phyloP scores from a whole-genome alignment of 1,284 basidiomycete genomes.

The Mycena sp. region DNA sequence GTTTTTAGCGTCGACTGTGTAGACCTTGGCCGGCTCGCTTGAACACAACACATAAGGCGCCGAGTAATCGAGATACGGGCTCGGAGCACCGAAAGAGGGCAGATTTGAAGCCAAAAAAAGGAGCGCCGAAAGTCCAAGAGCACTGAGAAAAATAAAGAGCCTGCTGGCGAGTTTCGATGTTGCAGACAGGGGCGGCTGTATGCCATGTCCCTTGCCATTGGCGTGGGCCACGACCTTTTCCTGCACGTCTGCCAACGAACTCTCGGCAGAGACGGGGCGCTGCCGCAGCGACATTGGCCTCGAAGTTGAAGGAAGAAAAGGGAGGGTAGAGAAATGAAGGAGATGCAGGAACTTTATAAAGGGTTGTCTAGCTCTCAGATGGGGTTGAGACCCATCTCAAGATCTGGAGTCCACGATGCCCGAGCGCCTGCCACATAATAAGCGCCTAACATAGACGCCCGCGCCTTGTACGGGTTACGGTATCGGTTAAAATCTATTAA shows the following conservation, averaged over 20 bases:
- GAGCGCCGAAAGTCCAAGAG: constrained; percentile 24
- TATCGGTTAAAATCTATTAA: too few species aligned
- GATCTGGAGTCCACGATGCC: constrained; percentile 21
- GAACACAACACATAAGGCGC: constrained; percentile 68
- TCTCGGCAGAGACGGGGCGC: constrained; percentile 23
- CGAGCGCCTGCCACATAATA: constrained; percentile 1
- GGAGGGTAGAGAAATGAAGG: neutral
- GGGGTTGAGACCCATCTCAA: constrained; percentile 1
- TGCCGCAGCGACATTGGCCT: constrained; percentile 23
- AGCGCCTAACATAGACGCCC: constrained; percentile 12
- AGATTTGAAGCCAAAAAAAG: constrained; percentile 11
- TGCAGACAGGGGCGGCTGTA: neutral
- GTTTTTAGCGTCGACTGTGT: constrained; percentile 65
- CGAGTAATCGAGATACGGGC: constrained; percentile 4
- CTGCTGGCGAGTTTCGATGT: neutral
- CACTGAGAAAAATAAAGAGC: constrained; percentile 13
- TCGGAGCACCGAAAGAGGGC: neutral
- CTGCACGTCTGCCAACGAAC: neutral
- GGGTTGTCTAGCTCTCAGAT: neutral
- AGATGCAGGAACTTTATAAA: constrained; percentile 14
- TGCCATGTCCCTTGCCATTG: neutral
- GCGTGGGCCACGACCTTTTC: neutral
- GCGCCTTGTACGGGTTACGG: neutral
- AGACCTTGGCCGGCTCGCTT: constrained; percentile 56
- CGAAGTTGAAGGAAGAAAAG: neutral